Percentiles rank a stretch among this genome's conserved stretches.
Evolutionary conservation across 177 flowering plant species (phyloP).

Genomic region (Tripterygium wilfordii): DNA sequence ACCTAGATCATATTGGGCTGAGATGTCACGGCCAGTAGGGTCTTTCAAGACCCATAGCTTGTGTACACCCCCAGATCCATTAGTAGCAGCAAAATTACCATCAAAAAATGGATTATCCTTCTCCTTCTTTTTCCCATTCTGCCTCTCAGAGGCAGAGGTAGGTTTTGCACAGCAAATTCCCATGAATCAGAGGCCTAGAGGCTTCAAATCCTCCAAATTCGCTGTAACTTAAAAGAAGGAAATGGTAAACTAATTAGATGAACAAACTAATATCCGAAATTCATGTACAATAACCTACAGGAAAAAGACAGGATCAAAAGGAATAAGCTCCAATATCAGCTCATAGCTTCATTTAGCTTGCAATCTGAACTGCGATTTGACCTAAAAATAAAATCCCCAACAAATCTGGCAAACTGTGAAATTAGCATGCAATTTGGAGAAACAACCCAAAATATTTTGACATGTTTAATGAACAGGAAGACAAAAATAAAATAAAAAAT

Average conservation of each 20-base stretch:
- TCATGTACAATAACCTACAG: too few species aligned
- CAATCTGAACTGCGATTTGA: too few species aligned
- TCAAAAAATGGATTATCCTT: conserved; percentile 32
- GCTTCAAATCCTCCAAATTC: neutral
- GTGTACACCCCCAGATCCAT: conserved; percentile 14
- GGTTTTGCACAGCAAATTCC: conserved; percentile 32
- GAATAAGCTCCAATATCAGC: too few species aligned
- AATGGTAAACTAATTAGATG: neutral
- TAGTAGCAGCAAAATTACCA: too few species aligned
- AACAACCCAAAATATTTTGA: too few species aligned
- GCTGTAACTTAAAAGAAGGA: neutral
- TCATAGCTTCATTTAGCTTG: too few species aligned
- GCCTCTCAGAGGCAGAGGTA: conserved; percentile 8
- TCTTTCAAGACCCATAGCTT: conserved; percentile 37
- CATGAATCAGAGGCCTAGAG: conserved; percentile 9
- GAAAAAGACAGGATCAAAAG: too few species aligned
- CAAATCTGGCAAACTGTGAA: too few species aligned
- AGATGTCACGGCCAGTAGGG: conserved; percentile 38
- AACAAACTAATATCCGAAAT: neutral
- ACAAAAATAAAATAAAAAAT: too few species aligned
- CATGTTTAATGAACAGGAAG: too few species aligned
- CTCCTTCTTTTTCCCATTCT: conserved; percentile 22
- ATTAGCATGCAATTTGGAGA: too few species aligned
- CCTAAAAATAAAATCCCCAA: too few species aligned
- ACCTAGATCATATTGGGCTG: conserved; percentile 32